These are phyloP conservation scores for Solanum chmielewskii DNA, from an alignment of 257 asterid species.

Conservation along the genomic window DNA sequence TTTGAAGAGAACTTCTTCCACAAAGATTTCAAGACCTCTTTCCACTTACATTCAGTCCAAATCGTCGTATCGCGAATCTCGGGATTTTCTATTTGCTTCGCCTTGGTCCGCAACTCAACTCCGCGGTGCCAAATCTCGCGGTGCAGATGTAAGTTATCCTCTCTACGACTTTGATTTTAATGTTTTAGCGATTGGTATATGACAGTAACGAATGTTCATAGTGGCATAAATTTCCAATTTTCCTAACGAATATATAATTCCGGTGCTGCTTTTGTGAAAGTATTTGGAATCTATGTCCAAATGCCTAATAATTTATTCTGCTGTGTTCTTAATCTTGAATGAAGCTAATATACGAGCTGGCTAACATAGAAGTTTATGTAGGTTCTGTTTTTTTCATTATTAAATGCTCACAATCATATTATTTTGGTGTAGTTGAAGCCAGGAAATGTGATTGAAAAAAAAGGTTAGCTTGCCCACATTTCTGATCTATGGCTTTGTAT, in stretches of 20 bases:
- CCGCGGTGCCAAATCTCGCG: slow-evolving; percentile 76
- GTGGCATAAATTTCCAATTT: background rate
- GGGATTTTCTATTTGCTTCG: slow-evolving; percentile 16
- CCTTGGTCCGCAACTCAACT: slow-evolving; percentile 75
- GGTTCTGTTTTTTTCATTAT: slow-evolving; percentile 1
- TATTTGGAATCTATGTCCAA: background rate
- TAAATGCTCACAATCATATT: background rate
- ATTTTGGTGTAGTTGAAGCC: slow-evolving; percentile 62
- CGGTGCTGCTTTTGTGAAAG: background rate
- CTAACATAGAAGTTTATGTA: background rate
- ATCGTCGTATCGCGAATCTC: background rate
- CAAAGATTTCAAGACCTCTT: background rate
- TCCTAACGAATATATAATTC: background rate
- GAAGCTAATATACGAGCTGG: background rate
- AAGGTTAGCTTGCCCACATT: slow-evolving; percentile 42
- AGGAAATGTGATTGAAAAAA: slow-evolving; percentile 79
- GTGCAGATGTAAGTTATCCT: slow-evolving; percentile 53
- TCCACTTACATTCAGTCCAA: slow-evolving; percentile 9
- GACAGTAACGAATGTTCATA: background rate
- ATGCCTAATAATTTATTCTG: background rate
- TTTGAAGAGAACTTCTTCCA: background rate
- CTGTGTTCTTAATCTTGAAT: background rate
- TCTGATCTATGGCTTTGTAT: background rate
- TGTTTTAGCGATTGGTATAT: background rate
- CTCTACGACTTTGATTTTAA: background rate